Conservation (phyloP, 2,329 filamentous ascomycete genomes). For the Truncatella angustata region DNA sequence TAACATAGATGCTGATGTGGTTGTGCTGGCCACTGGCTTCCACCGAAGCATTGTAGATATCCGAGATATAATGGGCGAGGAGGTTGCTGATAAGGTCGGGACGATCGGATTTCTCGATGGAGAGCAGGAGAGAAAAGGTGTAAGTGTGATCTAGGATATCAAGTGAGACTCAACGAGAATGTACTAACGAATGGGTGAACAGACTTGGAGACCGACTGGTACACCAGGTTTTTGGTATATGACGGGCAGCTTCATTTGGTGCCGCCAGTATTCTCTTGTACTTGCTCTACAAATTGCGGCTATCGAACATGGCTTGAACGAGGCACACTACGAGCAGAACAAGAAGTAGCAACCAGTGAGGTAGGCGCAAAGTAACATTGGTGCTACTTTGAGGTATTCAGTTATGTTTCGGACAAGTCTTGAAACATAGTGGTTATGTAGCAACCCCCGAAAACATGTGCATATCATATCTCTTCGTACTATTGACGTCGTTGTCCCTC, state of each 20-base stretch:
- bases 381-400: too few species aligned
- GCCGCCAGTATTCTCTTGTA: constrained; percentile 32
- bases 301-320: constrained; percentile 21
- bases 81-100: constrained; percentile 29
- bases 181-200: not conserved
- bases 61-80: constrained; percentile 33
- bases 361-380: too few species aligned
- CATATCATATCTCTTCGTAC: too few species aligned
- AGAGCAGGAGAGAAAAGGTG: constrained; percentile 26
- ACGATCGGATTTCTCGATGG: constrained; percentile 37
- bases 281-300: constrained; percentile 40
- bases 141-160: constrained; percentile 16
- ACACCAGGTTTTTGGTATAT: constrained; percentile 38
- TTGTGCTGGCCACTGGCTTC: constrained; percentile 42
- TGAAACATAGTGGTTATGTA: too few species aligned
- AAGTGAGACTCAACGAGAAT: constrained; percentile 9
- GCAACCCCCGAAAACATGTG: too few species aligned
- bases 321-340: not conserved
- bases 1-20: constrained; percentile 36
- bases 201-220: constrained; percentile 38
- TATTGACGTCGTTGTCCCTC: too few species aligned
- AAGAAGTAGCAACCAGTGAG: too few species aligned
- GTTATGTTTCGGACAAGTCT: too few species aligned
- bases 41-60: constrained; percentile 35
- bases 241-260: constrained; percentile 33